Conservation (phyloP, 2,329 filamentous ascomycete species). For the Diplocarpon rosae region DNA sequence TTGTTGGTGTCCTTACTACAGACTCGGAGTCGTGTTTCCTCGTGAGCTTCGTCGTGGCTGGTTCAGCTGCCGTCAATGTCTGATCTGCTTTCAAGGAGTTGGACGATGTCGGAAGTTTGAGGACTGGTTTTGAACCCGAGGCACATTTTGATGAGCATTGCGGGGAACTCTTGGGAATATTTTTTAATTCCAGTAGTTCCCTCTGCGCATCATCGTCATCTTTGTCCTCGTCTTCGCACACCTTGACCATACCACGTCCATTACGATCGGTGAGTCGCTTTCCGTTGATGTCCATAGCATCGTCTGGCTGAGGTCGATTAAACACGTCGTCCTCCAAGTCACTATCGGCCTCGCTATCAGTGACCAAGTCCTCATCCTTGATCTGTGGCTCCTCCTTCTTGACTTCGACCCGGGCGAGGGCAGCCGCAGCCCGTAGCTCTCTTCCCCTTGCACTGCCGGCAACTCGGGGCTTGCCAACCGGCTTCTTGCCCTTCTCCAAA, state of each 20-base stretch:
- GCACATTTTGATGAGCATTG: constrained; percentile 8
- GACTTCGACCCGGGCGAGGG: constrained; percentile 43
- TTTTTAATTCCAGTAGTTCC: constrained; percentile 58
- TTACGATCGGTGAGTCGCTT: constrained; percentile 52
- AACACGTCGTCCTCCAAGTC: constrained; percentile 38
- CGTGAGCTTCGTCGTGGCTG: not conserved
- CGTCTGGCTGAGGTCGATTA: constrained; percentile 34
- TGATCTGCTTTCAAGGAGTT: not conserved
- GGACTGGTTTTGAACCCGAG: not conserved
- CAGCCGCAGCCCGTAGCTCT: constrained; percentile 49
- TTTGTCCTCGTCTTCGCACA: constrained; percentile 61
- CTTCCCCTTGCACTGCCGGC: constrained; percentile 47
- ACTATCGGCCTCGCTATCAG: constrained; percentile 34
- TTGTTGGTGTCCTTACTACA: not conserved
- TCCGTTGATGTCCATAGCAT: constrained; percentile 55
- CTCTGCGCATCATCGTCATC: constrained; percentile 45
- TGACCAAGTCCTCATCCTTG: constrained; percentile 29
- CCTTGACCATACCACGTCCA: constrained; percentile 57
- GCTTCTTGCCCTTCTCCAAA: constrained; percentile 38
- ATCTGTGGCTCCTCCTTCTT: constrained; percentile 32
- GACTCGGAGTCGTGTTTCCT: no score
- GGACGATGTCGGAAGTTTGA: not conserved
- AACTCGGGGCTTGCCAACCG: constrained; percentile 44
- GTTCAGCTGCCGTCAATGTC: not conserved
- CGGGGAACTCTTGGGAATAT: constrained; percentile 25